phyloP scores from a whole-genome alignment of 768 basidiomycete species.

The Agrocybe pediades region DNA sequence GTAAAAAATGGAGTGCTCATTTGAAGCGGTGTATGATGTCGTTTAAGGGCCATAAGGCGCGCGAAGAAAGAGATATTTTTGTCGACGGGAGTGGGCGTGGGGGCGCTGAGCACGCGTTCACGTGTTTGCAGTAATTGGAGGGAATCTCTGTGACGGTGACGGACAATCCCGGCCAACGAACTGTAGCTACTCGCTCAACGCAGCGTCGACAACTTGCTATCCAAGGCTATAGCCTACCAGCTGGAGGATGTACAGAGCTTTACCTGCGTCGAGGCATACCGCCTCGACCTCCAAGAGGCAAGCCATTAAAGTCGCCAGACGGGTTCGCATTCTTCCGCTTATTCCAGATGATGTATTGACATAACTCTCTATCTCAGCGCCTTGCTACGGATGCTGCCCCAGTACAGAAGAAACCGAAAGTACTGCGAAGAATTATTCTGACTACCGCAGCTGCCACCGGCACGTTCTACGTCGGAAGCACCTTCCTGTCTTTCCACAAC shows the following conservation, averaged over 20 bases:
- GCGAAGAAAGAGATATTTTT: background rate
- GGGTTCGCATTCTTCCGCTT: slow-evolving; percentile 45
- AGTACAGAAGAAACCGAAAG: slow-evolving; percentile 47
- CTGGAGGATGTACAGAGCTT: slow-evolving; percentile 55
- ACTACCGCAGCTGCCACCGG: slow-evolving; percentile 68
- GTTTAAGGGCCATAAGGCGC: background rate
- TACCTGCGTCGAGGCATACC: slow-evolving; percentile 56
- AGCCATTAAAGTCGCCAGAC: slow-evolving; percentile 53
- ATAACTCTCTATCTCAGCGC: slow-evolving; percentile 40
- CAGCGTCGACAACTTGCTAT: slow-evolving; percentile 13
- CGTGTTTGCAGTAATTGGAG: background rate
- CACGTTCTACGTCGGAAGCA: slow-evolving; percentile 83
- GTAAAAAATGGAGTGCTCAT: background rate
- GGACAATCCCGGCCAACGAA: slow-evolving; percentile 41
- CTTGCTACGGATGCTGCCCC: slow-evolving; percentile 56
- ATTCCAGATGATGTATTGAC: slow-evolving; percentile 6
- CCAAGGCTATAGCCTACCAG: slow-evolving; percentile 22
- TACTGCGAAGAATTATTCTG: slow-evolving; percentile 64
- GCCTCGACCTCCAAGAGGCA: slow-evolving; percentile 46
- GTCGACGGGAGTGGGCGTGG: background rate
- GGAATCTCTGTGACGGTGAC: slow-evolving; percentile 12
- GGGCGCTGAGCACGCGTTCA: background rate
- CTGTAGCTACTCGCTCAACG: slow-evolving; percentile 17
- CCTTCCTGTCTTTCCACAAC: slow-evolving; percentile 75
- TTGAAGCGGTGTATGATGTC: background rate